Conservation (phyloP, 192 early-diverging fungal genomes). For the Geranomyces michiganensis region DNA sequence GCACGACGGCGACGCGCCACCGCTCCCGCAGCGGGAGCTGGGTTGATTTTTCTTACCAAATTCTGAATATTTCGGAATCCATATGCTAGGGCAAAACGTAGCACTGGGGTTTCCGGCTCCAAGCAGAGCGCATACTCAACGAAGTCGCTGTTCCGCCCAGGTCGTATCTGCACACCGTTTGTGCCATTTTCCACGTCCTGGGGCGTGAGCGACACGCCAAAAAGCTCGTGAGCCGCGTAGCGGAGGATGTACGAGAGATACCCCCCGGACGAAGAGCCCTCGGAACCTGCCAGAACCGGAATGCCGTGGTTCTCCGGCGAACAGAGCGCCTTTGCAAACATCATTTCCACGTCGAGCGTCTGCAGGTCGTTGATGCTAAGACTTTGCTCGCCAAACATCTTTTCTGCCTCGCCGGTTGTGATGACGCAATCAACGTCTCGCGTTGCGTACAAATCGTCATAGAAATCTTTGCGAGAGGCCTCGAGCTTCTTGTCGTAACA, state of each 20-base stretch:
- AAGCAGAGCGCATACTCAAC: slow-evolving; percentile 57
- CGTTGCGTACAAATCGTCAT: slow-evolving; percentile 75
- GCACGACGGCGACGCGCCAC: neutral
- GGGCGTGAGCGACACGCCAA: slow-evolving; percentile 66
- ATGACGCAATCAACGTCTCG: slow-evolving; percentile 97
- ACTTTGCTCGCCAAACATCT: slow-evolving; percentile 74
- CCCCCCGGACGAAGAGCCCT: slow-evolving; percentile 89
- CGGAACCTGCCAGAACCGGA: slow-evolving; percentile 56
- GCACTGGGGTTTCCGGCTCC: slow-evolving; percentile 50
- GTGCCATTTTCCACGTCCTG: slow-evolving; percentile 53
- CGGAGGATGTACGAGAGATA: slow-evolving; percentile 86
- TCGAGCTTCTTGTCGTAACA: slow-evolving; percentile 99
- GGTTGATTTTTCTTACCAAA: slow-evolving; percentile 92
- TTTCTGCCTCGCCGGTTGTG: slow-evolving; percentile 90
- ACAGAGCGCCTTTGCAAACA: slow-evolving; percentile 29
- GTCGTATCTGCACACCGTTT: slow-evolving; percentile 63
- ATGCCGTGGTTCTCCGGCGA: slow-evolving; percentile 6
- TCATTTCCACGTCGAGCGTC: slow-evolving; percentile 60
- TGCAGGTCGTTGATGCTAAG: slow-evolving; percentile 44
- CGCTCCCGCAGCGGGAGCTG: slow-evolving; percentile 17
- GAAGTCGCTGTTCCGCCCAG: slow-evolving; percentile 82
- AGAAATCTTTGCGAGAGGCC: slow-evolving; percentile 91
- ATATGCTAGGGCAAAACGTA: slow-evolving; percentile 87
- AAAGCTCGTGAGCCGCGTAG: slow-evolving; percentile 78
- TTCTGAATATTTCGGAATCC: slow-evolving; percentile 99